Base-by-base conservation (phyloP, 2,329 filamentous ascomycete species). In the Ophiocordyceps unilateralis region DNA sequence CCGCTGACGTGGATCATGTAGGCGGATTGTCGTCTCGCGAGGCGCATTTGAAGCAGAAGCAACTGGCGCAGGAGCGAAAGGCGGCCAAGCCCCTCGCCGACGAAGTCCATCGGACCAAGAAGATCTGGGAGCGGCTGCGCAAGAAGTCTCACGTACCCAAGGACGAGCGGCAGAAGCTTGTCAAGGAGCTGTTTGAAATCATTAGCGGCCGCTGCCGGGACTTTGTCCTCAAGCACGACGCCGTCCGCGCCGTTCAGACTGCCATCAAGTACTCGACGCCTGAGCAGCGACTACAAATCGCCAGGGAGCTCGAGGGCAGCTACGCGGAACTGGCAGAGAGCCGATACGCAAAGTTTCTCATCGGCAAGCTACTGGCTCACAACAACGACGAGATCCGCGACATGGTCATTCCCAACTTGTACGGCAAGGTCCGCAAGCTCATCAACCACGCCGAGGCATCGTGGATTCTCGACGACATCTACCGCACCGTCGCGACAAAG, bases 381-480 rank as follows among this genome's bases (percentile, higher is more conserved):
- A 86, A 87, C 47, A 86, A 95, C 57, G 69, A 77, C 36, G 83
- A 89, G 61, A 86, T 93, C 49, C 76, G 87, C 54, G 83, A 94
- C 57, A 65, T 93, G 50, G 84, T 98, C 53, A 79, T 98, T 12
- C 81, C 85, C 38, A 88, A 98, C 60, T 96, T 98, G 64, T 95
- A 91, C 60, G 88, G 91, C 45, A 80, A 89, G 59, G 83, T 96
- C 48, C 83, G 85, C 57, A 84, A 87, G 55, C 69, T 96, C 56
- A 95, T 96, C 60, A 91, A 94, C 60, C 91, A 98, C 62, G 77
- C 89, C 1, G 93, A 98, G 63, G 91, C 85, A 26, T 88, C 86
- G 36, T 98, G 91, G 88, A 96, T 98, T 52, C 68, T 98, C 37
- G 93, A 98, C 60, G 91, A 98, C 60, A 83, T 95, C 51, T 98